Base-by-base conservation (phyloP, 192 early-diverging fungal species). In the Cetraspora pellucida region DNA sequence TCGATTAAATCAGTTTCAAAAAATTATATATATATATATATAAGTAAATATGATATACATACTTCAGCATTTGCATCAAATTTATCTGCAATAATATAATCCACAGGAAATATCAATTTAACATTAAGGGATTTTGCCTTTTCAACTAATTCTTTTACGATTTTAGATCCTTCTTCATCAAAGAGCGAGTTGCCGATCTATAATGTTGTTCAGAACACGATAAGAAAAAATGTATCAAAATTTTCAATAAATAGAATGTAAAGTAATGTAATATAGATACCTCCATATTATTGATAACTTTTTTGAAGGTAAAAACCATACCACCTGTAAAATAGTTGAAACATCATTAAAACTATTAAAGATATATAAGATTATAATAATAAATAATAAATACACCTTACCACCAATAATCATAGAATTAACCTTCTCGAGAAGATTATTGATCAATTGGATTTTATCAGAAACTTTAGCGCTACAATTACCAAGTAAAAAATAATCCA, bases 371-470 rank as follows among this genome's bases (percentile, higher is more conserved):
- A 16, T 54, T 37, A 43, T 19, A 30, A 61, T 27, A 47, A 43
- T n/a, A 67, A 67, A n/a, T 30, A 37, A 25, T 52, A 49, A 30
- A 49, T 28, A 43, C 2, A 61, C 60, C n/a, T 49, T 49, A 75
- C 73, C 73, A 49, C 58, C 79, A 46, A 94, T 88, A 72, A 94
- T 92, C 89, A 95, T 90, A 67, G 87, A 82, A 74, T 92, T 82
- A 57, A 97, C 96, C 90, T 98, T 98, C 86, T 99, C 97, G 27
- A 99, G 82, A 73, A 99, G 90, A 87, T 94, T 98, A 77, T 98
- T 94, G 80, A 99, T 99, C 69, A 99, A 89, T 88, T 95, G 90
- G 85, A 99, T 99, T 91, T 99, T 99, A 85, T 99, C 97, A 19
- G 95, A 94, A 28, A 99, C 94, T 88, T 98, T 99, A 85, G 97